These are phyloP conservation scores for Gastrolobium villosum DNA, from an alignment of 306 rosid genomes.

Conservation along the genomic window DNA sequence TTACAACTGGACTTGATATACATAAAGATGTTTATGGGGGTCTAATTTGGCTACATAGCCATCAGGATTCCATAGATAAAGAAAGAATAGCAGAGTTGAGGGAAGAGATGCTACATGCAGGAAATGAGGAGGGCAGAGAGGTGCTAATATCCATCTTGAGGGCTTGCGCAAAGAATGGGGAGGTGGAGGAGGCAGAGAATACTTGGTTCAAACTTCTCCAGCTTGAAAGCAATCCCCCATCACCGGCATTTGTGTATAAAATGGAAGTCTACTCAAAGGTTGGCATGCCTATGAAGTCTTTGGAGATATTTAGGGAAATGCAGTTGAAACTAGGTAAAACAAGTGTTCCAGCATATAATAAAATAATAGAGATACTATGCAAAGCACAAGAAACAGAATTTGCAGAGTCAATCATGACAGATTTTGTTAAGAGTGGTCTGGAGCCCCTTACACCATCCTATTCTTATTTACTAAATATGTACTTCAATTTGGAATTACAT, in stretches of 20 bases:
- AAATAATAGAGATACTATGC: conserved; percentile 82
- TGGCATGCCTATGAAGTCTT: conserved; percentile 73
- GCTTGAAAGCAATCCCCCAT: conserved; percentile 60
- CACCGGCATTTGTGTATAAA: conserved; percentile 79
- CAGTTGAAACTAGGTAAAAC: conserved; percentile 58
- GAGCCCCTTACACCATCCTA: conserved; percentile 78
- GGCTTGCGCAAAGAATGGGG: conserved; percentile 76
- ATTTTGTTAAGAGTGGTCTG: conserved; percentile 70
- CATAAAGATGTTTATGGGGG: conserved; percentile 88
- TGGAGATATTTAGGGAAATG: conserved; percentile 82
- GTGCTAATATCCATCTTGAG: conserved; percentile 85
- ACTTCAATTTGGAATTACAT: conserved; percentile 70
- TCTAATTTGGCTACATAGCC: conserved; percentile 95
- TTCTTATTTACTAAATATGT: conserved; percentile 75
- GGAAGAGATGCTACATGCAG: conserved; percentile 77
- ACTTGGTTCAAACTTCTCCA: conserved; percentile 71
- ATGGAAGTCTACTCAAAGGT: conserved; percentile 88
- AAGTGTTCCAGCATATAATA: conserved; percentile 72
- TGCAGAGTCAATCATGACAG: conserved; percentile 82
- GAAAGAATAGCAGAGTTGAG: conserved; percentile 71
- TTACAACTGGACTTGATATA: conserved; percentile 74
- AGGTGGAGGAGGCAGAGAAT: conserved; percentile 73
- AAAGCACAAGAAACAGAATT: conserved; percentile 69
- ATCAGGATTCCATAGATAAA: conserved; percentile 81
- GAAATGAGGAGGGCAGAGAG: conserved; percentile 74